These are phyloP conservation scores for Pochonia chlamydosporia DNA, from an alignment of 2,329 filamentous ascomycete genomes.

Conservation along the genomic window DNA sequence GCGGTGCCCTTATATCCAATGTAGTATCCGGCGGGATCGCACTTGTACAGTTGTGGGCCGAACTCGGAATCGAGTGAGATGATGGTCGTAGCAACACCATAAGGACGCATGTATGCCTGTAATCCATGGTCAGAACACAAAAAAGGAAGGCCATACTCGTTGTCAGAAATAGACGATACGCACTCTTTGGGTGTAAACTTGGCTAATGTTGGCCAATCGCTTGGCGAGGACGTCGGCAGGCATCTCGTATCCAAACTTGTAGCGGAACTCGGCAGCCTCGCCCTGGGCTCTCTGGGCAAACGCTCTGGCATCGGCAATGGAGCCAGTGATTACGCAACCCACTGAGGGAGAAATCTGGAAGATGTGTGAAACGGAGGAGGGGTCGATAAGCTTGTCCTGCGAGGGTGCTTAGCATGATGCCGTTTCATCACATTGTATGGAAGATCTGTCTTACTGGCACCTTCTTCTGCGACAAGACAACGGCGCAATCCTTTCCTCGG, in stretches of 20 bases:
- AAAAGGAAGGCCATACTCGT: no score
- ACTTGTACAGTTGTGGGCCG: conserved; percentile 96
- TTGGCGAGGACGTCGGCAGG: conserved; percentile 95
- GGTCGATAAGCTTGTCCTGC: conserved; percentile 98
- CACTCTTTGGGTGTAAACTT: conserved; percentile 97
- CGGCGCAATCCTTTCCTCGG: conserved; percentile 92
- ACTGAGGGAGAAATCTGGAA: conserved; percentile 95
- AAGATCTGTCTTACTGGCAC: conserved; percentile 68
- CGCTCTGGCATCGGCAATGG: conserved; percentile 93
- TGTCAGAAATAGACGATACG: no score
- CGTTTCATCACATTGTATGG: neutral
- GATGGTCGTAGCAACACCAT: conserved; percentile 91
- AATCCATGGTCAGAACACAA: neutral
- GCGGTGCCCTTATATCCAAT: conserved; percentile 98
- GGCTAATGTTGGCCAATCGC: conserved; percentile 96
- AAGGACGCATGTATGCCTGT: conserved; percentile 91
- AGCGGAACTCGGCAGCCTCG: conserved; percentile 95
- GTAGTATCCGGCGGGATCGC: conserved; percentile 96
- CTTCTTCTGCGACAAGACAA: conserved; percentile 98
- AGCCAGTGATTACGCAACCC: conserved; percentile 97
- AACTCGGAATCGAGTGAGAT: conserved; percentile 90
- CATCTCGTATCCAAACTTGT: conserved; percentile 99
- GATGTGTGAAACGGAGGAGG: conserved; percentile 92
- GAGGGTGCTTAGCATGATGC: conserved; percentile 1
- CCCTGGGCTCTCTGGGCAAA: conserved; percentile 88